Conservation (phyloP, 768 basidiomycete genomes). For the Amanita polypyramis region DNA sequence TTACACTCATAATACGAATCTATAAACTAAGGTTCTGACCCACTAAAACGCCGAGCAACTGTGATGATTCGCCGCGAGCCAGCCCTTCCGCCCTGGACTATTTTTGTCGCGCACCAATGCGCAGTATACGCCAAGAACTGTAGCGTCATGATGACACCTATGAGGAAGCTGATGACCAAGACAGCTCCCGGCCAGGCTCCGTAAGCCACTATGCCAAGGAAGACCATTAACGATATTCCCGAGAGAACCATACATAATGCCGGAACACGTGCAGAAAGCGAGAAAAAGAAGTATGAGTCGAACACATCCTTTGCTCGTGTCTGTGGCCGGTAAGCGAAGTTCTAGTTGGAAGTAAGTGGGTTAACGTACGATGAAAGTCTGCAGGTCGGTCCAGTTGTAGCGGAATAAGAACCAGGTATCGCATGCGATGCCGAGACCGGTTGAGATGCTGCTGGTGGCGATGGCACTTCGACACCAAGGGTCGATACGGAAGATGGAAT, state of each 20-base stretch:
- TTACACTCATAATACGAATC: too few species aligned
- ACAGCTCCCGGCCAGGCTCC: slow-evolving; percentile 55
- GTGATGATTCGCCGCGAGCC: slow-evolving; percentile 13
- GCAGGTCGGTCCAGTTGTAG: slow-evolving; percentile 42
- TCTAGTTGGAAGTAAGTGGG: neutral
- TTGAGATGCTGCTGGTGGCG: slow-evolving; percentile 45
- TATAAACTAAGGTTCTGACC: too few species aligned
- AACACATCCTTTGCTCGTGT: slow-evolving; percentile 44
- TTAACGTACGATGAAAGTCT: slow-evolving; percentile 43
- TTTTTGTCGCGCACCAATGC: slow-evolving; percentile 20
- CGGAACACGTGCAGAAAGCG: slow-evolving; percentile 55
- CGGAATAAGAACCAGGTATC: slow-evolving; percentile 58
- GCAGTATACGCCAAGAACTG: slow-evolving; percentile 58
- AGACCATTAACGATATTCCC: slow-evolving; percentile 45
- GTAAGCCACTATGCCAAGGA: slow-evolving; percentile 53
- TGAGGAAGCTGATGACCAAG: slow-evolving; percentile 41
- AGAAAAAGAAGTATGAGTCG: slow-evolving; percentile 56
- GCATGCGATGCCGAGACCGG: slow-evolving; percentile 54
- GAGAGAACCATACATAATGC: slow-evolving; percentile 50
- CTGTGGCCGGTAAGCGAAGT: slow-evolving; percentile 17
- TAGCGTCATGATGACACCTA: slow-evolving; percentile 49
- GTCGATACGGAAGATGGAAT: slow-evolving; percentile 38
- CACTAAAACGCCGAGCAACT: slow-evolving; percentile 8
- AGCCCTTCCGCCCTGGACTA: slow-evolving; percentile 12
- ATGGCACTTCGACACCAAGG: slow-evolving; percentile 38